Base-by-base conservation (phyloP, 495 filamentous ascomycete species). In the Viridothelium virens region DNA sequence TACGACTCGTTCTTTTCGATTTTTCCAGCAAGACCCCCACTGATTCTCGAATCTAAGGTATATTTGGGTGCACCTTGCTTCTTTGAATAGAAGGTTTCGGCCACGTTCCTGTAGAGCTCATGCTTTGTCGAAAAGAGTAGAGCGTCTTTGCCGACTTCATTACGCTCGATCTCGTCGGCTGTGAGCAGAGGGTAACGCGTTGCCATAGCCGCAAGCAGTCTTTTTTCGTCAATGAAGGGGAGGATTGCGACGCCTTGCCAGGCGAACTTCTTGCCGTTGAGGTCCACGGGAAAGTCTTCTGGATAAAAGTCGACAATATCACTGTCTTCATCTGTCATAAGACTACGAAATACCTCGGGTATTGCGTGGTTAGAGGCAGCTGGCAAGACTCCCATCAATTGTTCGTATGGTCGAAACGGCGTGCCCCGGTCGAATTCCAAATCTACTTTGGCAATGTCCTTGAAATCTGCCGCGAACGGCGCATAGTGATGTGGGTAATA, bases 401-500 rank as follows among this genome's bases (percentile, higher is more conserved):
- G 94, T 78, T 99, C 94, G 71, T 95, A 99, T 0, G 94, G 95
- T 63, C 82, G 87, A 71, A 97, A 97, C 2, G 91, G 88, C 31
- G 79, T 86, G 12, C 94, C 95, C 74, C 92, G 91, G 63, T 91
- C 84, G 69, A 99, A 99, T 25, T 81, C 79, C 69, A 96, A 83
- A 44, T 86, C 82, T 78, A 96, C 86, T 63, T 92, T 86, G 59
- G 76, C 84, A 39, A 99, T 81, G 62, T 94, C 89, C 63, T 87
- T 86, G 74, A 99, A 99, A 76, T 99, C 94, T 56, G 91, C 89
- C 1, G 95, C 94, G 77, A 97, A 97, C 11, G 94, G 94, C 3
- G 94, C 95, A 72, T 99, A 99, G 74, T 99, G 94, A 73, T 97
- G 93, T 1, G 94, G 94, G 72, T 96, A 99, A 73, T 92, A 99